phyloP scores from a whole-genome alignment of 2,329 filamentous ascomycete genomes.

The Aspergillus fructus region DNA sequence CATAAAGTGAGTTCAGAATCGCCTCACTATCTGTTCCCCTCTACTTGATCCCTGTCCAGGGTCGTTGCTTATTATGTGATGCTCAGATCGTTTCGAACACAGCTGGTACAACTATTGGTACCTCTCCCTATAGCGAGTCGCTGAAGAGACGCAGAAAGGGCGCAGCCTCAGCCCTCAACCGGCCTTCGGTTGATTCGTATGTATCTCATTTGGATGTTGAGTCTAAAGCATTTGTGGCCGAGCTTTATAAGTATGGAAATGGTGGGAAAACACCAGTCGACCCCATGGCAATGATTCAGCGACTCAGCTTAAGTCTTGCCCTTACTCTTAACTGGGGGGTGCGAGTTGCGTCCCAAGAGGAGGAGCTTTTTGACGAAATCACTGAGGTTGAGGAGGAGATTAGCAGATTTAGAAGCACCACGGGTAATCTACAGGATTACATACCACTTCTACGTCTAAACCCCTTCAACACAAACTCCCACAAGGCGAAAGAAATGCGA shows the following conservation, averaged over 20 bases:
- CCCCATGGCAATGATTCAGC: constrained; percentile 68
- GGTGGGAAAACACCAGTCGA: constrained; percentile 57
- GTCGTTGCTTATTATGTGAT: not conserved
- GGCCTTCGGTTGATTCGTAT: constrained; percentile 63
- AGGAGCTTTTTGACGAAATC: constrained; percentile 69
- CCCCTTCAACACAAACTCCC: constrained; percentile 59
- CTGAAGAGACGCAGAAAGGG: constrained; percentile 65
- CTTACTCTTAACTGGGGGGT: constrained; percentile 67
- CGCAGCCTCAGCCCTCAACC: constrained; percentile 64
- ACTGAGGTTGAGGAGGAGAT: constrained; percentile 71
- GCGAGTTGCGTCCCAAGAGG: constrained; percentile 58
- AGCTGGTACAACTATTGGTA: constrained; percentile 67
- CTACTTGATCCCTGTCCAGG: not conserved
- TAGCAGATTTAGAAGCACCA: constrained; percentile 71
- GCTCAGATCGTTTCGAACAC: constrained; percentile 61
- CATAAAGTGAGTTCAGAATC: constrained; percentile 49
- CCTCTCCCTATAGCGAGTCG: constrained; percentile 65
- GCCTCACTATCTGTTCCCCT: not conserved
- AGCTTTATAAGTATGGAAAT: constrained; percentile 59
- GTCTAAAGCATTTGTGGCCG: constrained; percentile 61
- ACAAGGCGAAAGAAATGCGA: constrained; percentile 60
- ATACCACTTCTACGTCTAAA: constrained; percentile 69
- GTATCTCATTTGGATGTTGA: constrained; percentile 63
- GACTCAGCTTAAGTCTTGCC: constrained; percentile 61
- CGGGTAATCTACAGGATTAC: constrained; percentile 79